phyloP scores from a whole-genome alignment of 352 stramenopile genomes.

The Globisporangium splendens region DNA sequence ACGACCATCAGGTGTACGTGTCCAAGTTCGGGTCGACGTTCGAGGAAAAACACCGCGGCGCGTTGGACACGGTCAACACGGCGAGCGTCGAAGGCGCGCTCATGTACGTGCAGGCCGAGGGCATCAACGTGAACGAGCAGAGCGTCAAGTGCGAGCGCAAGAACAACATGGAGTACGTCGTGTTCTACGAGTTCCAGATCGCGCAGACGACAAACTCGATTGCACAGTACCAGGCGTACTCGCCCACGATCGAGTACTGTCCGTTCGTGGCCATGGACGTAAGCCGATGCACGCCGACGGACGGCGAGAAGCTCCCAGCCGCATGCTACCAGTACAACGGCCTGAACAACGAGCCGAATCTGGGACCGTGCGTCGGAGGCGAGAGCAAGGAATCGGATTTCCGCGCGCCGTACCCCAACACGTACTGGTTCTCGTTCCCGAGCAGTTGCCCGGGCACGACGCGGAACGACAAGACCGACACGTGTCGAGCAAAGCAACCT shows the following conservation, averaged over 20 bases:
- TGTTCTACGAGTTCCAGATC: constrained; percentile 67
- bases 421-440: constrained; percentile 74
- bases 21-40: constrained; percentile 24
- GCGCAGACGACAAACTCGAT: constrained; percentile 49
- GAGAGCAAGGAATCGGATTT: constrained; percentile 36
- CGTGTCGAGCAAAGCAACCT: constrained; percentile 30
- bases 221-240: constrained; percentile 41
- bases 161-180: constrained; percentile 67
- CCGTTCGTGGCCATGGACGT: constrained; percentile 63
- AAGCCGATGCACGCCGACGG: constrained; percentile 41
- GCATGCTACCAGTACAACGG: constrained; percentile 49
- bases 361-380: constrained; percentile 49
- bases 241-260: constrained; percentile 36
- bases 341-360: constrained; percentile 32
- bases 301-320: constrained; percentile 24
- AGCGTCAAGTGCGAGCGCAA: constrained; percentile 56
- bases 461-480: constrained; percentile 44
- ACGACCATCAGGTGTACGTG: constrained; percentile 18
- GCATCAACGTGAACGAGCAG: constrained; percentile 61
- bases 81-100: constrained; percentile 71
- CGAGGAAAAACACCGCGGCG: constrained; percentile 20
- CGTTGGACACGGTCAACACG: constrained; percentile 69
- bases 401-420: constrained; percentile 54
- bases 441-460: constrained; percentile 44
- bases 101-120: constrained; percentile 80